Conservation (phyloP, 2,329 filamentous ascomycete species). For the Cladosporium sphaerospermum region DNA sequence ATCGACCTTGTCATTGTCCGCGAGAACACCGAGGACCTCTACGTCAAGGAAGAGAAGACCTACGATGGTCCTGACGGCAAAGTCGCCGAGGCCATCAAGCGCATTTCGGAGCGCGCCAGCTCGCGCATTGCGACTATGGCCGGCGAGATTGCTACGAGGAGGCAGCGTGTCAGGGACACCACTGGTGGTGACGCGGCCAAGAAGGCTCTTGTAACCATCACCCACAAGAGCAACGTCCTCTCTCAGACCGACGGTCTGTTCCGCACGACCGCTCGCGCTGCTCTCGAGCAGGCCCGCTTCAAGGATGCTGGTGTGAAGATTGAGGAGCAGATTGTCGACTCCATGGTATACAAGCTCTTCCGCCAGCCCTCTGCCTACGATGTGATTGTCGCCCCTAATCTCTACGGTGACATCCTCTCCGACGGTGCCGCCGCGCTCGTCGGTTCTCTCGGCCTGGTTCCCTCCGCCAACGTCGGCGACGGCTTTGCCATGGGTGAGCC, state of each 20-base stretch:
- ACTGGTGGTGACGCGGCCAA: slow-evolving; percentile 56
- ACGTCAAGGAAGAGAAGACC: slow-evolving; percentile 94
- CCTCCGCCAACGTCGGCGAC: slow-evolving; percentile 90
- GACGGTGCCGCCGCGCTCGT: slow-evolving; percentile 93
- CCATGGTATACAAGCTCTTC: slow-evolving; percentile 99
- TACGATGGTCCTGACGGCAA: slow-evolving; percentile 66
- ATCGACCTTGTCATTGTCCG: slow-evolving; percentile 98
- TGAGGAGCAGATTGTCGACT: slow-evolving; percentile 98
- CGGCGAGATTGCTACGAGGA: slow-evolving; percentile 83
- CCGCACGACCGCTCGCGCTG: slow-evolving; percentile 68
- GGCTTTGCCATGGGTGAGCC: slow-evolving; percentile 95
- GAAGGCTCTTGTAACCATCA: slow-evolving; percentile 80
- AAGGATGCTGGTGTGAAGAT: slow-evolving; percentile 51
- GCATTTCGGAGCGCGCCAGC: slow-evolving; percentile 80
- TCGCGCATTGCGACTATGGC: slow-evolving; percentile 87
- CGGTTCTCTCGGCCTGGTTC: slow-evolving; percentile 84
- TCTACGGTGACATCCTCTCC: slow-evolving; percentile 95
- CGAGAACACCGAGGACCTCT: slow-evolving; percentile 97
- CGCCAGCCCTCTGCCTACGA: slow-evolving; percentile 92
- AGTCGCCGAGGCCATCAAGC: slow-evolving; percentile 95
- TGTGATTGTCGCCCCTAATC: slow-evolving; percentile 93
- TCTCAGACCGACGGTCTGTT: slow-evolving; percentile 96
- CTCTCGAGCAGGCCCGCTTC: slow-evolving; percentile 63
- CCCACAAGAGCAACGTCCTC: slow-evolving; percentile 96
- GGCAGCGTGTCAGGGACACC: slow-evolving; percentile 69